Evolutionary conservation across 208 protist species (phyloP).

Genomic region (Acanthamoeba royreba): DNA sequence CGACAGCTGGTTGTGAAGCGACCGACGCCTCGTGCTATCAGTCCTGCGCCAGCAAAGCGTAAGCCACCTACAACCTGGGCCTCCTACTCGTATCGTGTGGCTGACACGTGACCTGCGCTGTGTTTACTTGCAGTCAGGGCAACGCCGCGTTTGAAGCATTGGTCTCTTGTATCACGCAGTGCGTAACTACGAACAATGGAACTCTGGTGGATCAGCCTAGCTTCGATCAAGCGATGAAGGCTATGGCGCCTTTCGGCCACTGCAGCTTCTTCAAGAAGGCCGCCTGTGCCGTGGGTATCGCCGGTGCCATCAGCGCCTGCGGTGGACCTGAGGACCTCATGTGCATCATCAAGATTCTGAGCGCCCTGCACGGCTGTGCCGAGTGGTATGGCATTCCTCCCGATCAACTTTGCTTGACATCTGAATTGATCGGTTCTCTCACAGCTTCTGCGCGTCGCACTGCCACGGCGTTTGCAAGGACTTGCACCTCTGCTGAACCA

Average conservation of each 20-base stretch:
- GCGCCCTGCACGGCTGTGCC: background rate
- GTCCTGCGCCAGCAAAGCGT: background rate
- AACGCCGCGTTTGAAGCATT: background rate
- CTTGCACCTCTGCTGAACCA: background rate
- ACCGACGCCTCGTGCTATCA: background rate
- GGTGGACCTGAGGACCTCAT: background rate
- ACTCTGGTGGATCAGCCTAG: background rate
- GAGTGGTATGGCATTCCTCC: background rate
- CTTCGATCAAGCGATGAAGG: background rate
- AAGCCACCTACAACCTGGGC: background rate
- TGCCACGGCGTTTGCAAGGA: background rate
- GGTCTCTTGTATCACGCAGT: background rate
- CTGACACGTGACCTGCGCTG: too few species aligned
- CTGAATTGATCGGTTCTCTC: background rate
- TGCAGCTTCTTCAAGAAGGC: background rate
- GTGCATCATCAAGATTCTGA: background rate
- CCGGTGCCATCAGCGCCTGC: background rate
- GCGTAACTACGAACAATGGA: background rate
- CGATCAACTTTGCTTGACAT: background rate
- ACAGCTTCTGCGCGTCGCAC: background rate
- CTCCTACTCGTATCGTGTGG: background rate
- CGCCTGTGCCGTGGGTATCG: background rate
- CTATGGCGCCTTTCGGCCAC: background rate
- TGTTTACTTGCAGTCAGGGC: background rate
- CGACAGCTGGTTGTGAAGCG: background rate